These are phyloP conservation scores for Phytopythium litorale DNA, from an alignment of 352 stramenopile species.

Conservation along the genomic window DNA sequence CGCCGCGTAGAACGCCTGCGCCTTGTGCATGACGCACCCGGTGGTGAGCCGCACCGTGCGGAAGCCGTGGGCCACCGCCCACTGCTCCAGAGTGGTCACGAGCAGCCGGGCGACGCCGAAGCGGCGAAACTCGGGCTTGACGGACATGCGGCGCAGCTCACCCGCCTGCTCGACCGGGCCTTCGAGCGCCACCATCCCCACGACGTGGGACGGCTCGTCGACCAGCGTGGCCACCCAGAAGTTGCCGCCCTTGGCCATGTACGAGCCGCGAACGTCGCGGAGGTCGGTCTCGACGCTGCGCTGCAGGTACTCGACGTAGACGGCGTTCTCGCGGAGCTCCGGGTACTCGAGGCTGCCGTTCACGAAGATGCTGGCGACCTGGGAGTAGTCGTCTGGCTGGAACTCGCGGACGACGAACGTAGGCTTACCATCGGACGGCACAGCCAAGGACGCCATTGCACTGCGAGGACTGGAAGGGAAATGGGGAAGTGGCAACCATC, in stretches of 20 bases:
- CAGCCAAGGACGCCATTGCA: not conserved
- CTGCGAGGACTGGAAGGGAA: not conserved
- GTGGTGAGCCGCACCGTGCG: slow-evolving; percentile 26
- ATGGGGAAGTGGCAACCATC: not conserved
- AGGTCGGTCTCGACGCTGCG: slow-evolving; percentile 24
- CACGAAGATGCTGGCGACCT: slow-evolving; percentile 23
- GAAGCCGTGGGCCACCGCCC: slow-evolving; percentile 18
- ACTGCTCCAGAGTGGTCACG: slow-evolving; percentile 23
- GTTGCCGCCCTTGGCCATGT: slow-evolving; percentile 21
- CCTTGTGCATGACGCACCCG: slow-evolving; percentile 16
- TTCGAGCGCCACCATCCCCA: slow-evolving; percentile 36
- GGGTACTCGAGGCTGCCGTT: slow-evolving; percentile 30
- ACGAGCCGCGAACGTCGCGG: slow-evolving; percentile 21
- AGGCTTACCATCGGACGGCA: not conserved
- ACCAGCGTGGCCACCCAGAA: slow-evolving; percentile 28
- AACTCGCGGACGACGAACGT: slow-evolving; percentile 16
- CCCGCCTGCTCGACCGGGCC: slow-evolving; percentile 14
- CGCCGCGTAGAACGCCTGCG: slow-evolving; percentile 26
- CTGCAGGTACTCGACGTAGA: slow-evolving; percentile 20
- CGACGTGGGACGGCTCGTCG: slow-evolving; percentile 6
- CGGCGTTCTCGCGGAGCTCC: slow-evolving; percentile 15
- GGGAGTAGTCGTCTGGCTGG: slow-evolving; percentile 9
- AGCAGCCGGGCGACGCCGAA: slow-evolving; percentile 23
- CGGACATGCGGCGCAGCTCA: slow-evolving; percentile 36
- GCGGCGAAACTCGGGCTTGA: slow-evolving; percentile 25